Conservation (phyloP, 352 stramenopile species). For the Stramenopiles sp. region DNA sequence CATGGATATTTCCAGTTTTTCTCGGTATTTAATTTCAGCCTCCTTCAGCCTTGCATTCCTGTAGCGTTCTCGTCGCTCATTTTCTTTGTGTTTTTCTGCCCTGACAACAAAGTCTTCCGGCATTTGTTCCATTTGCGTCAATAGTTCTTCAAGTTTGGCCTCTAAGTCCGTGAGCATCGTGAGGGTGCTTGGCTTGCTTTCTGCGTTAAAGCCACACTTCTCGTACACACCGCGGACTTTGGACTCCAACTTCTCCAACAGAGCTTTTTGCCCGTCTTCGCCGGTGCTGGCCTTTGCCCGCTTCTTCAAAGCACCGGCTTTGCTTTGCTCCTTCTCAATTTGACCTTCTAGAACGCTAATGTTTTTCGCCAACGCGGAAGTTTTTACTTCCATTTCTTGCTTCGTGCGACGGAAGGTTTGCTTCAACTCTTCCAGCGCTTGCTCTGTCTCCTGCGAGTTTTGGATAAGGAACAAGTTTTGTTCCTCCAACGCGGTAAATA, state of each 20-base stretch:
- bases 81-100: conserved; percentile 80
- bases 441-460: conserved; percentile 80
- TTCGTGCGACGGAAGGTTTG: conserved; percentile 68
- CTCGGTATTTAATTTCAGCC: conserved; percentile 73
- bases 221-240: conserved; percentile 66
- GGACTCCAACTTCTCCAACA: conserved; percentile 64
- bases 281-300: conserved; percentile 39
- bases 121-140: conserved; percentile 71
- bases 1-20: conserved; percentile 78
- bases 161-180: conserved; percentile 81
- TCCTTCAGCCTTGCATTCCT: conserved; percentile 66
- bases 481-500: conserved; percentile 75
- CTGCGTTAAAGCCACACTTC: conserved; percentile 66
- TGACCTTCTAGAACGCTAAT: conserved; percentile 65
- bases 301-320: conserved; percentile 43
- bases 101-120: conserved; percentile 74
- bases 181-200: conserved; percentile 64
- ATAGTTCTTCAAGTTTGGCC: conserved; percentile 59
- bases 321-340: conserved; percentile 55
- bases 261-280: conserved; percentile 59
- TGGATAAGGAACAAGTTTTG: conserved; percentile 87
- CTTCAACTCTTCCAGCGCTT: conserved; percentile 78
- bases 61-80: conserved; percentile 66
- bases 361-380: conserved; percentile 45
- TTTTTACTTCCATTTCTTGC: conserved; percentile 62